These are phyloP conservation scores for Elongisporangium senticosum DNA, from an alignment of 352 stramenopile species.

Conservation along the genomic window DNA sequence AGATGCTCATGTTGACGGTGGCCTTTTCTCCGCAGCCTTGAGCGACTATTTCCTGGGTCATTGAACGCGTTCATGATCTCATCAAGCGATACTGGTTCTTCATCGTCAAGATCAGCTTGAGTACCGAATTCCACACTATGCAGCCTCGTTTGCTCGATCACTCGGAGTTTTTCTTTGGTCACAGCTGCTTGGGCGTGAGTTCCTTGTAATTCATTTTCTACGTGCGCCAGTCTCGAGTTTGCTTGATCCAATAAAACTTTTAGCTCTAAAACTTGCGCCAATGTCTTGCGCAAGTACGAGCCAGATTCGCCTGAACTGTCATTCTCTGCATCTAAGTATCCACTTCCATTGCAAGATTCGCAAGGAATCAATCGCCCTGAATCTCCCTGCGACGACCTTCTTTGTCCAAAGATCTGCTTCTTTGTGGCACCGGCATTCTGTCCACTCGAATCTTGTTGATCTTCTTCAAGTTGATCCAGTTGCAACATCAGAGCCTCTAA, in stretches of 20 bases:
- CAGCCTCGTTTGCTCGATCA: constrained; percentile 22
- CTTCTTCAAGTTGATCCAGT: constrained; percentile 17
- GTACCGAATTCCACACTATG: constrained; percentile 28
- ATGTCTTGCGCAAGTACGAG: constrained; percentile 55
- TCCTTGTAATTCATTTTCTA: constrained; percentile 36
- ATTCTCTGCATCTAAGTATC: constrained; percentile 32
- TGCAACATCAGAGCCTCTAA: constrained; percentile 41
- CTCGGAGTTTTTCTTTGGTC: constrained; percentile 31
- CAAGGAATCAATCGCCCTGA: constrained; percentile 42
- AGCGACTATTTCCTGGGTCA: constrained; percentile 46
- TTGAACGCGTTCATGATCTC: constrained; percentile 32
- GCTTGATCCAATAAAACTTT: constrained; percentile 36
- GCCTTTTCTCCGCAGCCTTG: constrained; percentile 33
- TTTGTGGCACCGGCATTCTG: not conserved
- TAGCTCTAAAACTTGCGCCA: constrained; percentile 53
- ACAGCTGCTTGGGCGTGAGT: constrained; percentile 17
- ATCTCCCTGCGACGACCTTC: constrained; percentile 9
- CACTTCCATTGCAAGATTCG: constrained; percentile 40
- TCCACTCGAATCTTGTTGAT: constrained; percentile 1
- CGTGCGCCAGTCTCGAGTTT: constrained; percentile 16
- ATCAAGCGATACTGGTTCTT: constrained; percentile 42
- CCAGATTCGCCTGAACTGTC: constrained; percentile 21
- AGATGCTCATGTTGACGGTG: constrained; percentile 56
- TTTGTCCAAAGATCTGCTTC: constrained; percentile 2
- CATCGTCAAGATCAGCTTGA: constrained; percentile 47